phyloP scores from a whole-genome alignment of 2,329 filamentous ascomycete genomes.

The Sporothrix globosa region DNA sequence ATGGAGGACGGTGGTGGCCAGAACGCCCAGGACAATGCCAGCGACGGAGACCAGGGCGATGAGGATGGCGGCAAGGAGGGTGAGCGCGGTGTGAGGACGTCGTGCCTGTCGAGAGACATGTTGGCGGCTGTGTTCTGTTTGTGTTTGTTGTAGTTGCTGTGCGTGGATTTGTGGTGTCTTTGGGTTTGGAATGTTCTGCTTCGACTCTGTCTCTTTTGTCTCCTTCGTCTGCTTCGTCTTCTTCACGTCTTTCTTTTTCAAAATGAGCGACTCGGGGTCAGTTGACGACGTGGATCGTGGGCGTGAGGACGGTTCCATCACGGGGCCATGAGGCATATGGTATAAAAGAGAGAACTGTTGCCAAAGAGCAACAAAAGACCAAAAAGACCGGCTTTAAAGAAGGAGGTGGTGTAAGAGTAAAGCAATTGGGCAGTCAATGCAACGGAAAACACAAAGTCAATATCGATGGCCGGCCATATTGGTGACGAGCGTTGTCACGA shows the following conservation, averaged over 20 bases:
- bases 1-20: constrained; percentile 38
- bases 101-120: neutral
- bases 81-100: constrained; percentile 36
- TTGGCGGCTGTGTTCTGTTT: neutral
- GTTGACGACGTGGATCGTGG: neutral
- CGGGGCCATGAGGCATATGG: constrained; percentile 1
- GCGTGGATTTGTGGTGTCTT: too few relatives aligned
- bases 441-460: neutral
- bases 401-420: neutral
- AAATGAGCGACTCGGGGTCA: constrained; percentile 30
- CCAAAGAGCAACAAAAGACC: neutral
- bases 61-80: constrained; percentile 40
- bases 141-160: neutral
- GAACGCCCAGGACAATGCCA: constrained; percentile 41
- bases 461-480: constrained; percentile 15
- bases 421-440: neutral
- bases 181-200: neutral
- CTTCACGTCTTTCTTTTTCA: neutral
- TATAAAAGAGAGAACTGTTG: constrained; percentile 7
- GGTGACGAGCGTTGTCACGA: neutral
- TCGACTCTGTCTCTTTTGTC: too few relatives aligned
- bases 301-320: constrained; percentile 19
- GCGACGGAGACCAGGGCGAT: constrained; percentile 41
- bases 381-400: neutral
- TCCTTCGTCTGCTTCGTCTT: neutral